phyloP scores from a whole-genome alignment of 2,329 filamentous ascomycete genomes.

The Venturia asperata region DNA sequence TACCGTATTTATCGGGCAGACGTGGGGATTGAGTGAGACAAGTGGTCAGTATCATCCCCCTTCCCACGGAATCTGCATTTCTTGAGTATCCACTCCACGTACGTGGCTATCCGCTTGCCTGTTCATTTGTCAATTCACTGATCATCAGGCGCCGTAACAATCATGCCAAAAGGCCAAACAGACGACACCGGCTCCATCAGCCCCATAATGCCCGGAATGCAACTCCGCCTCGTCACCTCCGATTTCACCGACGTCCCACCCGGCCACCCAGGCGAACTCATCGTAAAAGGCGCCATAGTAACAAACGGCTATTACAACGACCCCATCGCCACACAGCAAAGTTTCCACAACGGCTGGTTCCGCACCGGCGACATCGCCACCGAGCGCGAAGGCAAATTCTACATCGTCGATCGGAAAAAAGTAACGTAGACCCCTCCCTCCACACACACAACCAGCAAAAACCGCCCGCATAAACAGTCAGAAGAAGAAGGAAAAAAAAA shows the following conservation, averaged over 20 bases:
- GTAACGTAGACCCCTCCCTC: too few species aligned
- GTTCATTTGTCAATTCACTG: too few species aligned
- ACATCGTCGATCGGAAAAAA: slow-evolving; percentile 37
- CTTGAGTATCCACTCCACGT: too few species aligned
- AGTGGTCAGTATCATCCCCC: background rate
- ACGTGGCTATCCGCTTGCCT: too few species aligned
- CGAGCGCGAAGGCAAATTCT: slow-evolving; percentile 32
- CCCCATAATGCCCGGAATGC: slow-evolving; percentile 34
- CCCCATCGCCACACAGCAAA: slow-evolving; percentile 30
- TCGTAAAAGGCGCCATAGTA: slow-evolving; percentile 26
- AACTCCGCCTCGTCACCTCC: slow-evolving; percentile 16
- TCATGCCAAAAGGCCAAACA: slow-evolving; percentile 40
- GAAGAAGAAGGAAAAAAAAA: too few species aligned
- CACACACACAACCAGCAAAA: too few species aligned
- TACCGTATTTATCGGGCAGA: slow-evolving; percentile 17
- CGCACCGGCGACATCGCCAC: slow-evolving; percentile 39
- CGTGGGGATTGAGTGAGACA: slow-evolving; percentile 21
- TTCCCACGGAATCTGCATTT: too few species aligned
- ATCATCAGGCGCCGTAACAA: slow-evolving; percentile 48
- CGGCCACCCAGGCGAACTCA: slow-evolving; percentile 28
- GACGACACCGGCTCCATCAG: slow-evolving; percentile 45
- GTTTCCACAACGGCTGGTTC: slow-evolving; percentile 35
- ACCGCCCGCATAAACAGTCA: too few species aligned
- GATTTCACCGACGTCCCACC: slow-evolving; percentile 21
- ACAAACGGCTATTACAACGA: slow-evolving; percentile 35